Percentiles rank a stretch among this genome's conserved stretches.
These are phyloP conservation scores for Lactarius hengduanensis DNA, from an alignment of 768 basidiomycete genomes.

Conservation along the genomic window DNA sequence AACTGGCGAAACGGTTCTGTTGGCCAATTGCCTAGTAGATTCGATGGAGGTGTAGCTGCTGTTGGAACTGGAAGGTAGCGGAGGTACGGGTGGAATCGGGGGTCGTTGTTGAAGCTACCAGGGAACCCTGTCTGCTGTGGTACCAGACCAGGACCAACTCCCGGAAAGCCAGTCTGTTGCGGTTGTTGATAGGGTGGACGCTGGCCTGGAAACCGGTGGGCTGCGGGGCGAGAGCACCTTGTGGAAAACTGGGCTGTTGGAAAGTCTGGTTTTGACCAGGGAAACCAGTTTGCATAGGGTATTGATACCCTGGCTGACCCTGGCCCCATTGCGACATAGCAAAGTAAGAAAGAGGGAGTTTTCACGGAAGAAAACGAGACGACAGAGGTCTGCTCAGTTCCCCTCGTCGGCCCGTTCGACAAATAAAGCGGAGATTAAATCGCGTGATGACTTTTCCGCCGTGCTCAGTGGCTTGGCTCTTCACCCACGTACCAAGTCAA, in stretches of 20 bases:
- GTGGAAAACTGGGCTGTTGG: constrained; percentile 44
- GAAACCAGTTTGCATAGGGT: constrained; percentile 73
- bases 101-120: constrained; percentile 39
- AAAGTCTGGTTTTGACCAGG: constrained; percentile 46
- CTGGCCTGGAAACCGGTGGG: constrained; percentile 51
- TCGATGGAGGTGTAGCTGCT: constrained; percentile 53
- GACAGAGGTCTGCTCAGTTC: neutral
- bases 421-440: constrained; percentile 22
- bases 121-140: constrained; percentile 59
- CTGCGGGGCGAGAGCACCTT: constrained; percentile 54
- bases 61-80: constrained; percentile 35
- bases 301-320: constrained; percentile 65
- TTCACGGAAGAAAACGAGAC: neutral
- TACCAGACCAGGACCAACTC: constrained; percentile 35
- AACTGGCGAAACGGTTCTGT: constrained; percentile 51
- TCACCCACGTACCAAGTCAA: constrained; percentile 63
- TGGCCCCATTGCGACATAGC: constrained; percentile 79
- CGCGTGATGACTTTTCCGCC: neutral
- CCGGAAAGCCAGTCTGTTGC: constrained; percentile 57
- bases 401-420: neutral
- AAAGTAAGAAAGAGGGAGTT: constrained; percentile 11
- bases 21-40: constrained; percentile 47
- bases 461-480: neutral
- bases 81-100: constrained; percentile 32
- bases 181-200: constrained; percentile 52